phyloP scores from a whole-genome alignment of 768 basidiomycete species.

The Atractiella rhizophila region DNA sequence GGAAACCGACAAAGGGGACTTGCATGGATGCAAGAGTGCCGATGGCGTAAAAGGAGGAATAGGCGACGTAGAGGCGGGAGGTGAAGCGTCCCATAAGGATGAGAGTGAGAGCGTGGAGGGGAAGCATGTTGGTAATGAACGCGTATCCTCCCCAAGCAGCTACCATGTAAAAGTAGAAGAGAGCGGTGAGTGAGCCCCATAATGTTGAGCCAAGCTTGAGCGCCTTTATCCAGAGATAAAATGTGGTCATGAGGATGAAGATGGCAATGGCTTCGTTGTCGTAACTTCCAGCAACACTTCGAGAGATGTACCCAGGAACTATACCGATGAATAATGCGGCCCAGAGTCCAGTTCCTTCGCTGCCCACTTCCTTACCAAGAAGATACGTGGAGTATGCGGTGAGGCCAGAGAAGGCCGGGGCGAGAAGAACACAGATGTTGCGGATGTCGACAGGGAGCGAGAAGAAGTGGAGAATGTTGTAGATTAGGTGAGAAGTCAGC shows the following conservation, averaged over 20 bases:
- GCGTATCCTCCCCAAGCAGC: slow-evolving; percentile 99
- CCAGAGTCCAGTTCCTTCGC: slow-evolving; percentile 71
- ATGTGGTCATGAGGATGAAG: slow-evolving; percentile 98
- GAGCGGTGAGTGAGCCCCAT: slow-evolving; percentile 63
- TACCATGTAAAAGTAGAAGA: slow-evolving; percentile 99
- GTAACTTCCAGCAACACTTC: slow-evolving; percentile 95
- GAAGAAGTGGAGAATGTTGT: slow-evolving; percentile 60
- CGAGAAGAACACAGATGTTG: slow-evolving; percentile 85
- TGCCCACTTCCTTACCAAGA: slow-evolving; percentile 69
- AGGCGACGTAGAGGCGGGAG: slow-evolving; percentile 71
- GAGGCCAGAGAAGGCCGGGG: slow-evolving; percentile 84
- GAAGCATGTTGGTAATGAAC: slow-evolving; percentile 99
- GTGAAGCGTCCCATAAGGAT: slow-evolving; percentile 90
- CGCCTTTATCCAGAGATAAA: slow-evolving; percentile 89
- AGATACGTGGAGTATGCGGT: slow-evolving; percentile 48
- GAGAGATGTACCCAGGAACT: slow-evolving; percentile 87
- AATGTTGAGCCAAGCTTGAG: slow-evolving; percentile 79
- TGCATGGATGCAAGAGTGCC: slow-evolving; percentile 97
- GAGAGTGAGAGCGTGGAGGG: slow-evolving; percentile 77
- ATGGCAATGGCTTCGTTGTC: slow-evolving; percentile 99
- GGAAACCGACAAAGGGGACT: slow-evolving; percentile 97
- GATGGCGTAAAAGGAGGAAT: slow-evolving; percentile 93
- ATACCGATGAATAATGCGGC: slow-evolving; percentile 97
- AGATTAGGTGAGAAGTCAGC: slow-evolving; percentile 94
- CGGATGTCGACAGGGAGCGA: slow-evolving; percentile 92